phyloP scores from a whole-genome alignment of 768 basidiomycete species.

The Termitomyces sp. region DNA sequence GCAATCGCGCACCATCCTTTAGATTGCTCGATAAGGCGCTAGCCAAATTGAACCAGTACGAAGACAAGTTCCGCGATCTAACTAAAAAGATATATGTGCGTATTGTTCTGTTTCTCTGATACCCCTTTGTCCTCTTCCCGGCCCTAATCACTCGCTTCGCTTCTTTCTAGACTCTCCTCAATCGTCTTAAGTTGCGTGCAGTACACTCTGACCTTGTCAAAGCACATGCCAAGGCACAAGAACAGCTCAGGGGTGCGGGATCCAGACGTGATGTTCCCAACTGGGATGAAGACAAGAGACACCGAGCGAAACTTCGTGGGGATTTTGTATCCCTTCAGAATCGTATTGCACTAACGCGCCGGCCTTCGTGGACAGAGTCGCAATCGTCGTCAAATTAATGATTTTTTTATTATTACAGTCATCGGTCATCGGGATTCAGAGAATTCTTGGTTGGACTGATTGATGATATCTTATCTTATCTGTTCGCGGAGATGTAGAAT shows the following conservation, averaged over 20 bases:
- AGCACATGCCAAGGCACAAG: constrained; percentile 25
- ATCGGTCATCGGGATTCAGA: neutral
- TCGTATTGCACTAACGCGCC: constrained; percentile 3
- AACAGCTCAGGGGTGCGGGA: constrained; percentile 18
- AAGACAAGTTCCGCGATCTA: constrained; percentile 32
- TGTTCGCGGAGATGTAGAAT: neutral
- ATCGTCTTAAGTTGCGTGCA: constrained; percentile 28
- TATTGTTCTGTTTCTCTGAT: neutral
- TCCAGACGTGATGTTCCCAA: constrained; percentile 22
- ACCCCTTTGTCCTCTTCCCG: neutral
- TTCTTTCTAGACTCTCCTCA: constrained; percentile 17
- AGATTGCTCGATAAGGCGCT: constrained; percentile 12
- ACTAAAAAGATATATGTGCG: constrained; percentile 30
- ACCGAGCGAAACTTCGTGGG: constrained; percentile 25
- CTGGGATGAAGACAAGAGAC: constrained; percentile 30
- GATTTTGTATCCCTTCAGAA: constrained; percentile 20
- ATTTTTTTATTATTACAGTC: neutral
- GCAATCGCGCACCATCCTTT: constrained; percentile 3
- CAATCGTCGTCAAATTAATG: neutral
- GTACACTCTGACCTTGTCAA: constrained; percentile 25
- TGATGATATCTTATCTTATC: neutral
- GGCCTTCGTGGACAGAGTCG: constrained; percentile 7
- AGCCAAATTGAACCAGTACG: constrained; percentile 33
- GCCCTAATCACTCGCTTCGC: neutral
- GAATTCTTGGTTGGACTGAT: no score